Evolutionary conservation across 73 alveolate species (phyloP), one percentile per base, ranked within the genome.

Genomic region (Breviolum minutum): DNA sequence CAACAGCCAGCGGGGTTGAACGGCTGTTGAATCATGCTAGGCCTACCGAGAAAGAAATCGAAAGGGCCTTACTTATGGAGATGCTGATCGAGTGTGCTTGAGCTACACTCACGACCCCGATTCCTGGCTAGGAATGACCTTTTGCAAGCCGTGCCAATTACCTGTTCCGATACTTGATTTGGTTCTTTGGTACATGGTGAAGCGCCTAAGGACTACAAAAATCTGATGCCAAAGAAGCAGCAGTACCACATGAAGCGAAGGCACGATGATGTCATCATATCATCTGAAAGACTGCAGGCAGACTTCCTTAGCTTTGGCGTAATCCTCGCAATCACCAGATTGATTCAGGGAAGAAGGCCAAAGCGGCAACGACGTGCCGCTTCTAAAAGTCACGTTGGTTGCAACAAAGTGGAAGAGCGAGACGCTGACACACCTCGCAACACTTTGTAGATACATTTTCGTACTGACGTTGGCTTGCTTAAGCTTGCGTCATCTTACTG

Each of bases 101-200:
- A 93, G 98, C 98, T 93, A 93, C 88, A 93, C 98, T 27, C 98
- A 93, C 79, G 98, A 93, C 80, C 98, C 98, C 17, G 97, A 29
- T 62, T 26, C 73, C n/a, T 63, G 60, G 66, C 6, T 26, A 12
- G 30, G 8, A 11, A 71, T 71, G 22, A 10, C n/a, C 26, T 2
- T 12, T 66, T 26, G 29, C 79, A 4, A 40, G 66, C 84, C 5
- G 70, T 14, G 63, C 63, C 24, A 24, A 24, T 70, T 10, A 5
- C 60, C 27, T 19, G 86, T 77, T n/a, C 11, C 6, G 48, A 6
- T 30, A 2, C 66, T 63, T 29, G 14, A 12, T 32, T 14, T 79
- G 66, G 17, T 40, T 16, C 14, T 7, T 2, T 27, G 60, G 63
- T n/a, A 12, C 86, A 10, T 30, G 24, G 24, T 8, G 64, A 63